Evolutionary conservation across 2,329 filamentous ascomycete species (phyloP), one percentile per base, ranked within the genome.

Genomic region (Shiraia sp.): DNA sequence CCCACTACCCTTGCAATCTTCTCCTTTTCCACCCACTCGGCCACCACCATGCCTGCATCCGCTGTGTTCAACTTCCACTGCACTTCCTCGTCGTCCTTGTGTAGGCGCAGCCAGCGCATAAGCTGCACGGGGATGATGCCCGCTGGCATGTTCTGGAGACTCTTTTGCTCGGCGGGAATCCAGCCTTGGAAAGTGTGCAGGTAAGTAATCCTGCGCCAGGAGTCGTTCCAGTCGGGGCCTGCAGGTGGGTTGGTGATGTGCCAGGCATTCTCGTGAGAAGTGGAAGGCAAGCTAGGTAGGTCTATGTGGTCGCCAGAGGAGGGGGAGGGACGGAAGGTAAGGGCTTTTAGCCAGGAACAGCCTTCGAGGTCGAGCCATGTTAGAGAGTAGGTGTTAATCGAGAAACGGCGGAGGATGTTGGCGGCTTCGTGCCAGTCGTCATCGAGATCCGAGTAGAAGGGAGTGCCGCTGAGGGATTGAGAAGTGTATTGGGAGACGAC

Each of bases 311-410:
- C n/a, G n/a, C n/a, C 24, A 31, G 16, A 7, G 8, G 22, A 13
- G 4, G 14, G 13, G 2, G 22, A 15, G 4, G 32, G 32, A 19
- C 43, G 65, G 71, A 73, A 79, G 17, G 62, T 72, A 22, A 85
- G 59, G 0, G 80, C 79, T 12, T 71, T 68, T 23, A 78, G 55
- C 82, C 82, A 85, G 15, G 72, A 67, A 53, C 82, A 85, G 7
- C 81, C 81, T 58, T 83, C 79, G 1, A 85, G 66, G 52, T 85
- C 82, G 2, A 85, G 72, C 79, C 80, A 84, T 52, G 77, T 74
- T 2, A 85, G 69, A 31, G 79, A 80, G 51, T 83, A 79, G 0
- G 80, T 79, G 30, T 74, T 73, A 32, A 73, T 68, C 17, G 78
- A 80, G 1, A 85, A 68, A 16, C 76, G 76, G 5, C 79, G 76